Conservation (phyloP, 1,284 basidiomycete species). For the Apiotrichum akiyoshidainum region DNA sequence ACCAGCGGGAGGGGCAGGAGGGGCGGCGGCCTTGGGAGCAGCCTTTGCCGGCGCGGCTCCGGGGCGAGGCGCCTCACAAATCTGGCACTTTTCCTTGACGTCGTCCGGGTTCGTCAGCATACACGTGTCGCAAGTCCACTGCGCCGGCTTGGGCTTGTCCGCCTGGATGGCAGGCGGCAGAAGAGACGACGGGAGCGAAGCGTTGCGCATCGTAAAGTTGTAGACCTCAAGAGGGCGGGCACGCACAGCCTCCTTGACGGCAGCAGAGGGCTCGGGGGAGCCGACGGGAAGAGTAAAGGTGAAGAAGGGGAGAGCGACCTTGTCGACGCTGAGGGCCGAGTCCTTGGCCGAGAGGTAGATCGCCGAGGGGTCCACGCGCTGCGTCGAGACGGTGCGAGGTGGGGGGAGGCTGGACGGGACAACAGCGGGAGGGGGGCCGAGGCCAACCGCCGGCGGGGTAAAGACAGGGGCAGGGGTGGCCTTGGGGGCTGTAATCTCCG, state of each 20-base stretch:
- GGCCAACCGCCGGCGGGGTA: slow-evolving; percentile 13
- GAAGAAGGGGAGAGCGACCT: slow-evolving; percentile 35
- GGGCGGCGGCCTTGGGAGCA: neutral
- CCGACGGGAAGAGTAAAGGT: slow-evolving; percentile 25
- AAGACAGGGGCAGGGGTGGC: slow-evolving; percentile 14
- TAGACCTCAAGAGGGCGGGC: slow-evolving; percentile 8
- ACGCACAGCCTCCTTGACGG: slow-evolving; percentile 15
- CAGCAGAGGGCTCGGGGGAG: slow-evolving; percentile 15
- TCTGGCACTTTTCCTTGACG: slow-evolving; percentile 55
- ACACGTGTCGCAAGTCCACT: slow-evolving; percentile 57
- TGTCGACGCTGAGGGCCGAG: slow-evolving; percentile 34
- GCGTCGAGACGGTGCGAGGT: neutral
- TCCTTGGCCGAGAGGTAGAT: slow-evolving; percentile 41
- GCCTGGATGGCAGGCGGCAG: neutral
- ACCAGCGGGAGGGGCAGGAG: slow-evolving; percentile 4
- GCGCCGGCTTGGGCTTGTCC: neutral
- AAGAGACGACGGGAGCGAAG: neutral
- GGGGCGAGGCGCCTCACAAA: slow-evolving; percentile 55
- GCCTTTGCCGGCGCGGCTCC: slow-evolving; percentile 4
- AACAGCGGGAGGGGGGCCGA: slow-evolving; percentile 12
- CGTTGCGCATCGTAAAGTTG: slow-evolving; percentile 17
- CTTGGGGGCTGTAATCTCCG: slow-evolving; percentile 16
- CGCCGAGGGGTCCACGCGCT: slow-evolving; percentile 11
- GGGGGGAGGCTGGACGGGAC: neutral
- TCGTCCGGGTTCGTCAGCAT: slow-evolving; percentile 54